Percentiles rank a stretch among this genome's conserved stretches.
phyloP scores from a whole-genome alignment of 148 eudicot species.

The Spergularia marina region DNA sequence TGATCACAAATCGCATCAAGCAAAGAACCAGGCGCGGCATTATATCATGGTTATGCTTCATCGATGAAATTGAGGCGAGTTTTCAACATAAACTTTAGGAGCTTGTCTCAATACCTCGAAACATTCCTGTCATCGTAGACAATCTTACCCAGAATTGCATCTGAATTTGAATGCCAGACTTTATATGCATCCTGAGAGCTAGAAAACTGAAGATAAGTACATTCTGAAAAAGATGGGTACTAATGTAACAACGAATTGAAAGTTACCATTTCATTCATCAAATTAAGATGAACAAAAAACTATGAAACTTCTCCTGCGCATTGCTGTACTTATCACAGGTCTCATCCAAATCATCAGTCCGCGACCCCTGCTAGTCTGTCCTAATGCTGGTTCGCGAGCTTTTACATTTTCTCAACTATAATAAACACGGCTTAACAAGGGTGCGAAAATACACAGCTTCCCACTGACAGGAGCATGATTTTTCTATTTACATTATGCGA shows the following conservation, averaged over 20 bases:
- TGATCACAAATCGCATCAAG: too few species aligned
- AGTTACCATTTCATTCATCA: neutral
- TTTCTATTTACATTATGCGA: constrained; percentile 25
- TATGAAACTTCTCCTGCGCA: constrained; percentile 8
- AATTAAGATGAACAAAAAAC: constrained; percentile 4
- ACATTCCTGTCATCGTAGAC: too few species aligned
- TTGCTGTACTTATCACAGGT: constrained; percentile 21
- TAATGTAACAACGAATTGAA: neutral
- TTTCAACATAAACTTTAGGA: too few species aligned
- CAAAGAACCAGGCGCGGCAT: too few species aligned
- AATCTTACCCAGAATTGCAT: too few species aligned
- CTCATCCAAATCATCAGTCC: constrained; percentile 15
- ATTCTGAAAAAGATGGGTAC: neutral
- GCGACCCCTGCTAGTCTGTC: constrained; percentile 15
- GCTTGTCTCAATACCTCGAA: too few species aligned
- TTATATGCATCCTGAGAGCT: too few species aligned
- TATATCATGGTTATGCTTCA: too few species aligned
- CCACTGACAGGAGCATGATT: constrained; percentile 8
- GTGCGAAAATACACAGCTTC: constrained; percentile 12
- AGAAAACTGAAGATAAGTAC: too few species aligned
- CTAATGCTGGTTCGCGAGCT: constrained; percentile 20
- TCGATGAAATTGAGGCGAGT: too few species aligned
- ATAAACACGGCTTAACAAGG: constrained; percentile 12
- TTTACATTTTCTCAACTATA: constrained; percentile 22
- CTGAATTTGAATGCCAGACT: too few species aligned